These are phyloP conservation scores for Durotheca rogersii DNA, from an alignment of 495 filamentous ascomycete genomes.

Conservation along the genomic window DNA sequence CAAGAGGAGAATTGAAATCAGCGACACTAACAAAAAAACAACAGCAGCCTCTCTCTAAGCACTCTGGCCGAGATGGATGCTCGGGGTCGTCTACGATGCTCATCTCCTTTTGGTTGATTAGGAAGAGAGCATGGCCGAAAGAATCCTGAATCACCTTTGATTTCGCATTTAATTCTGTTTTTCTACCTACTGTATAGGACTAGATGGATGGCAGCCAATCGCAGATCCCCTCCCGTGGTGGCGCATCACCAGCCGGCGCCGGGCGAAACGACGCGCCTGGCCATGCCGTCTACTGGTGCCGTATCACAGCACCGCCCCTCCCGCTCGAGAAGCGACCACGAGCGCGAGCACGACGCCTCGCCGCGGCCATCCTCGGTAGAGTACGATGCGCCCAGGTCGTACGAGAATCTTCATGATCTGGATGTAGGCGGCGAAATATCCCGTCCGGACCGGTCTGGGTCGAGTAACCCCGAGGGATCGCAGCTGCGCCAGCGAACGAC, in stretches of 20 bases:
- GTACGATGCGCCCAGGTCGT: slow-evolving; percentile 40
- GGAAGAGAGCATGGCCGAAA: too few relatives aligned
- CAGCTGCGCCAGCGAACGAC: slow-evolving; percentile 13
- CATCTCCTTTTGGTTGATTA: not conserved
- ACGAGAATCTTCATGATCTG: slow-evolving; percentile 38
- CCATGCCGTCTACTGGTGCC: not conserved
- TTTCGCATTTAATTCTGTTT: too few relatives aligned
- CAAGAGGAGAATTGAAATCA: slow-evolving; percentile 25
- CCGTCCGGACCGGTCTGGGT: slow-evolving; percentile 36
- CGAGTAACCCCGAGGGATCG: slow-evolving; percentile 3
- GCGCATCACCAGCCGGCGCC: not conserved
- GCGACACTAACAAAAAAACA: not conserved
- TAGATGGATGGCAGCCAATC: slow-evolving; percentile 12
- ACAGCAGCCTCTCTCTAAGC: too few relatives aligned
- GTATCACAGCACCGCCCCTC: slow-evolving; percentile 4
- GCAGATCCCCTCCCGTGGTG: not conserved
- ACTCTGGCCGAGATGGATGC: not conserved
- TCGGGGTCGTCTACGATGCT: too few relatives aligned
- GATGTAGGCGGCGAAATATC: slow-evolving; percentile 42
- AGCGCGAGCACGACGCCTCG: not conserved
- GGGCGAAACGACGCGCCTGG: slow-evolving; percentile 1
- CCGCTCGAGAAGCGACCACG: slow-evolving; percentile 2
- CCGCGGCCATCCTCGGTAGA: slow-evolving; percentile 10
- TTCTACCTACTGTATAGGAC: too few relatives aligned
- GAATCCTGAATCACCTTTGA: too few relatives aligned